phyloP scores from a whole-genome alignment of 768 basidiomycete genomes.

The Suillus fuscotomentosus region DNA sequence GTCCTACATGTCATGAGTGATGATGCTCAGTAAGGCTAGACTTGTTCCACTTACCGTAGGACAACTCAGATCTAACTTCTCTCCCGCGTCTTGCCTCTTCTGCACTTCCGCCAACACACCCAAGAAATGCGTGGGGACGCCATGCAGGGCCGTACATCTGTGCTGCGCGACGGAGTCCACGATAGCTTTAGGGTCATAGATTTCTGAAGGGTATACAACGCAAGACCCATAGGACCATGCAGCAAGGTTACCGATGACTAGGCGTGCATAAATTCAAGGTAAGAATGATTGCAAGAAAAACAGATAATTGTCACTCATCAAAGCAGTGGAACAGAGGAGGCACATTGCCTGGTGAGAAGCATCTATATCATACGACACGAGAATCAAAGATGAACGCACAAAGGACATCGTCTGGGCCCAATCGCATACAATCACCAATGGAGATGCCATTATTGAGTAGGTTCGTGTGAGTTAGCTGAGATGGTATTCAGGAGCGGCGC shows the following conservation, averaged over 20 bases:
- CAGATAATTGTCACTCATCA: slow-evolving; percentile 56
- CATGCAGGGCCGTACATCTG: slow-evolving; percentile 75
- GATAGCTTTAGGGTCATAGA: slow-evolving; percentile 61
- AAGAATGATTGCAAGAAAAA: slow-evolving; percentile 14
- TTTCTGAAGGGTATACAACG: slow-evolving; percentile 72
- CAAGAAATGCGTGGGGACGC: slow-evolving; percentile 84
- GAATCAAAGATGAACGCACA: slow-evolving; percentile 42
- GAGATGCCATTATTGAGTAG: slow-evolving; percentile 75
- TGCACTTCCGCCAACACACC: slow-evolving; percentile 70
- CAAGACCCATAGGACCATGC: slow-evolving; percentile 73
- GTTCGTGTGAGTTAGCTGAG: slow-evolving; percentile 73
- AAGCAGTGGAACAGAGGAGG: slow-evolving; percentile 89
- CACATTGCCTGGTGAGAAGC: slow-evolving; percentile 58
- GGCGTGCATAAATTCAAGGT: slow-evolving; percentile 42
- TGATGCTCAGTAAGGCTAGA: background rate
- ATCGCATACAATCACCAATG: slow-evolving; percentile 69
- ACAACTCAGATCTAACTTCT: slow-evolving; percentile 45
- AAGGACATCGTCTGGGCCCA: slow-evolving; percentile 63
- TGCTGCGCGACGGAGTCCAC: slow-evolving; percentile 71
- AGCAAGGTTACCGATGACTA: slow-evolving; percentile 79
- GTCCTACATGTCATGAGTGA: slow-evolving; percentile 45
- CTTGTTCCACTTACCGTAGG: slow-evolving; percentile 46
- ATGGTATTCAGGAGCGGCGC: background rate
- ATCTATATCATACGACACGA: background rate
- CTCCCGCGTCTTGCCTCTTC: slow-evolving; percentile 45